Base-by-base conservation (phyloP, 2,329 filamentous ascomycete species). In the Colletotrichum brevisporum region DNA sequence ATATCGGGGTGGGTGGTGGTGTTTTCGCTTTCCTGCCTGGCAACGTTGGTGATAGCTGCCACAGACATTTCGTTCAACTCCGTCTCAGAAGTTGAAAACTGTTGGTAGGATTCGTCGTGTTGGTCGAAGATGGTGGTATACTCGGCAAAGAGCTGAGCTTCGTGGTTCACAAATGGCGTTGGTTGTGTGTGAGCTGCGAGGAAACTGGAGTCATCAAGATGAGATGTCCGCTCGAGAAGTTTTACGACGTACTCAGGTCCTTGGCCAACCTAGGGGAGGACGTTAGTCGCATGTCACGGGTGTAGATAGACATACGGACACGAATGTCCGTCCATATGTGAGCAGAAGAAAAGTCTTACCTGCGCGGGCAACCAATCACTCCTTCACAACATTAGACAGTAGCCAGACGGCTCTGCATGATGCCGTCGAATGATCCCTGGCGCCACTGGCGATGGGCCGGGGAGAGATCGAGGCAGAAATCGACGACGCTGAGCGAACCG, bases 221-320 rank as follows among this genome's bases (percentile, higher is more conserved):
- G 59, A 67, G 71, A 72, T 63, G 69, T 48, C 71, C 69, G 58
- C 61, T 65, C 61, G 71, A 72, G 69, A 69, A 69, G 64, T 72
- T 72, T 72, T 63, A 72, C 62, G 71, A 72, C 71, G 54, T 72
- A 66, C 71, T 72, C 71, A 69, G 71, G 71, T 72, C 71, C 57
- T 65, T 60, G 56, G 69, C 71, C 71, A 72, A 72, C 67, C 67
- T 69, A 6, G 45, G 36, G 56, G 56, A 18, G 2, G 21, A 16
- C 55, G 56, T 69, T 26, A 69, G 56, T 47, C 50, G 39, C 55
- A 56, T 50, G 45, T 48, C 51, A 45, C 55, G n/a, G 45, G 18
- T 47, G 8, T 27, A 39, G 5, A 36, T 8, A 36, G 31, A 36
- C 31, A 36, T 6, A 36, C 6, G 27, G 31, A 36, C 31, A 36